A percentile compares a stretch with the other conserved stretches of the same genome.
phyloP scores from a whole-genome alignment of 805 yeast species.

The Candida xyloterini region DNA sequence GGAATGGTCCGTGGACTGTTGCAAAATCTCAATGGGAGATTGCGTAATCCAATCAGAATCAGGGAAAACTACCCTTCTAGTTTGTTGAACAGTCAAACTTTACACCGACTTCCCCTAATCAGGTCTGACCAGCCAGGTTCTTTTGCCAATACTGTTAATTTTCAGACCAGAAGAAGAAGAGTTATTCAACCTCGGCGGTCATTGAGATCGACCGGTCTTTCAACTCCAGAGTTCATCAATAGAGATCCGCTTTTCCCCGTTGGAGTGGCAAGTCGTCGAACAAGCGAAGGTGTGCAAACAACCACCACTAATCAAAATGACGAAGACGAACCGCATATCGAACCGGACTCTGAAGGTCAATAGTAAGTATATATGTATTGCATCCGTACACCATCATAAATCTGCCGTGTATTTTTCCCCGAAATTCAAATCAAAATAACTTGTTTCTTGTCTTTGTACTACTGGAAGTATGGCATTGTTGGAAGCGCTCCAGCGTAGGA shows the following conservation, averaged over 20 bases:
- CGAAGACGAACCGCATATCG: conserved; percentile 2
- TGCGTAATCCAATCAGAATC: conserved; percentile 21
- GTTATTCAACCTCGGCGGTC: conserved; percentile 8
- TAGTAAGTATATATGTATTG: conserved; percentile 2
- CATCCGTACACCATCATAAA: conserved; percentile 1
- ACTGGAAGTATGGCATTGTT: conserved; percentile 42
- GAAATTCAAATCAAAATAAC: background rate
- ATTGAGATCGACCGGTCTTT: conserved; percentile 8
- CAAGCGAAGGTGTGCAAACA: conserved; percentile 44
- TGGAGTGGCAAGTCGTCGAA: conserved; percentile 49
- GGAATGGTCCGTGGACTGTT: conserved; percentile 24
- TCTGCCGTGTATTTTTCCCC: background rate
- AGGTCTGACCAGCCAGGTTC: conserved; percentile 8
- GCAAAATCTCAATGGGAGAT: conserved; percentile 24
- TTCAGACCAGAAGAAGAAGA: conserved; percentile 10
- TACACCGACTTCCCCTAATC: conserved; percentile 18
- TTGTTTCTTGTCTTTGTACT: background rate
- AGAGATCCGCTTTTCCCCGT: conserved; percentile 38
- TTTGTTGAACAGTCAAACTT: conserved; percentile 5
- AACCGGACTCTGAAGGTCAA: conserved; percentile 3
- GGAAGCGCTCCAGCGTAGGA: conserved; percentile 41
- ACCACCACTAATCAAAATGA: conserved; percentile 2
- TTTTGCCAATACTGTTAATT: conserved; percentile 1
- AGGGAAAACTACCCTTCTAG: conserved; percentile 9
- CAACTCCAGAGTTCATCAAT: conserved; percentile 16